Percentiles rank a stretch among this genome's conserved stretches.
Evolutionary conservation across 139 green algal genomes (phyloP).

Genomic region (Tetradesmus obliquus): DNA sequence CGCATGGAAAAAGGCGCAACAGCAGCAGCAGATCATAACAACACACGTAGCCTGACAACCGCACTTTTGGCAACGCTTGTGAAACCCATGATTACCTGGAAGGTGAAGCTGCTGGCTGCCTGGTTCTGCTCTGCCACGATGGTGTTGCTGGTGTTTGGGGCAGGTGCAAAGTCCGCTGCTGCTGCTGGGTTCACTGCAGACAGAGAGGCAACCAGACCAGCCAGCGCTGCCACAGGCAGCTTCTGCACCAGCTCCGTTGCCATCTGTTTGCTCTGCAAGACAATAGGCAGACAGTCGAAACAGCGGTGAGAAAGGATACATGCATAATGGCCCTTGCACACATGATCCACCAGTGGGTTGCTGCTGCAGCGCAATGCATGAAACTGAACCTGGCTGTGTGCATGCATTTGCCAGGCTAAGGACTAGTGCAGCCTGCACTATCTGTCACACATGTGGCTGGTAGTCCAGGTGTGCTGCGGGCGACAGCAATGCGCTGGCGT

Average conservation of each 20-base stretch:
- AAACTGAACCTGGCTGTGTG: neutral
- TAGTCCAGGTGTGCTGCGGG: neutral
- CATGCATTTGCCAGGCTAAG: neutral
- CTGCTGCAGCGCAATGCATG: neutral
- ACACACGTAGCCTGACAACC: too few species aligned
- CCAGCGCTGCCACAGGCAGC: constrained; percentile 68
- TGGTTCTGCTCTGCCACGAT: constrained; percentile 44
- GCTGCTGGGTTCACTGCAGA: constrained; percentile 43
- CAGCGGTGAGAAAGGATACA: neutral
- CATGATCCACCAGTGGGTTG: neutral
- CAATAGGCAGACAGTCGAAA: neutral
- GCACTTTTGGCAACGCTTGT: neutral
- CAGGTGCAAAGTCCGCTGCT: constrained; percentile 65
- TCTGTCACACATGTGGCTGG: neutral
- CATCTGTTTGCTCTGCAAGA: constrained; percentile 48
- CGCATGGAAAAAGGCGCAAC: neutral
- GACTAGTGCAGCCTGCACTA: neutral
- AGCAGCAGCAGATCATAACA: neutral
- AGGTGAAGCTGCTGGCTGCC: constrained; percentile 39
- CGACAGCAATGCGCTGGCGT: neutral
- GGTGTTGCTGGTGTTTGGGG: constrained; percentile 52
- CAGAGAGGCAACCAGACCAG: constrained; percentile 68
- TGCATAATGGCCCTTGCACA: neutral
- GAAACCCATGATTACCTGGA: neutral
- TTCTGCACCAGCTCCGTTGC: constrained; percentile 56